Conservation (phyloP, 2,329 filamentous ascomycete species). For the Aspergillus persii region DNA sequence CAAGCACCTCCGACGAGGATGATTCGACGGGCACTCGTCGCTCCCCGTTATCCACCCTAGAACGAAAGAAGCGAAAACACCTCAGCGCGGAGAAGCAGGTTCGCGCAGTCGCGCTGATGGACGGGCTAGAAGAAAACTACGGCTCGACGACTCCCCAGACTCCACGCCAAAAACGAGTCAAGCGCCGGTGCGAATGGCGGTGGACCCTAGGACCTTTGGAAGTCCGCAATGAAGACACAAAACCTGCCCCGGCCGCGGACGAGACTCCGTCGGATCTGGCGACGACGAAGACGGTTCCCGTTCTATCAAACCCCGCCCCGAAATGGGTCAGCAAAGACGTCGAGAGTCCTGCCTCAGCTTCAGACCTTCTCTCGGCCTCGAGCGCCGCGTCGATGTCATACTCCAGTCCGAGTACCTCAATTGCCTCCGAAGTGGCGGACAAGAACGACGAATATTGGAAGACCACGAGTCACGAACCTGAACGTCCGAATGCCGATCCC, state of each 20-base stretch:
- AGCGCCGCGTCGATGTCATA: constrained; percentile 5
- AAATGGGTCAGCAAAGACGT: constrained; percentile 3
- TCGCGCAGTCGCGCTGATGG: constrained; percentile 39
- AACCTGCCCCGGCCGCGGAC: constrained; percentile 2
- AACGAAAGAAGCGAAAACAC: constrained; percentile 40
- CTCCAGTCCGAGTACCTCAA: constrained; percentile 10
- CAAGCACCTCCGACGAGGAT: constrained; percentile 35
- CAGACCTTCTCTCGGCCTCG: constrained; percentile 2
- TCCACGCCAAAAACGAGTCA: constrained; percentile 52
- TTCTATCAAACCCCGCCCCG: constrained; percentile 1
- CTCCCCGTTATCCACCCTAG: constrained; percentile 14
- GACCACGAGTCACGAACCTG: constrained; percentile 9
- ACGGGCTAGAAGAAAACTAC: constrained; percentile 45
- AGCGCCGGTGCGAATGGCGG: constrained; percentile 55
- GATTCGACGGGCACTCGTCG: constrained; percentile 7
- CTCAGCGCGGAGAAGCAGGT: constrained; percentile 36
- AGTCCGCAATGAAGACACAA: constrained; percentile 6
- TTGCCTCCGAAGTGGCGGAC: constrained; percentile 1
- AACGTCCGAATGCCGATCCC: constrained; percentile 5
- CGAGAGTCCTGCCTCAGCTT: constrained; percentile 6
- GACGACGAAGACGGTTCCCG: background rate
- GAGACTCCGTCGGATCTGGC: constrained; percentile 2
- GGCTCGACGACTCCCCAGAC: constrained; percentile 50
- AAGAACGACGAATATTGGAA: constrained; percentile 5
- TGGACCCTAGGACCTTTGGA: constrained; percentile 55